Evolutionary conservation across 73 alveolate species (phyloP), one percentile per base, ranked within the genome.

Genomic region (Chromera velia): DNA sequence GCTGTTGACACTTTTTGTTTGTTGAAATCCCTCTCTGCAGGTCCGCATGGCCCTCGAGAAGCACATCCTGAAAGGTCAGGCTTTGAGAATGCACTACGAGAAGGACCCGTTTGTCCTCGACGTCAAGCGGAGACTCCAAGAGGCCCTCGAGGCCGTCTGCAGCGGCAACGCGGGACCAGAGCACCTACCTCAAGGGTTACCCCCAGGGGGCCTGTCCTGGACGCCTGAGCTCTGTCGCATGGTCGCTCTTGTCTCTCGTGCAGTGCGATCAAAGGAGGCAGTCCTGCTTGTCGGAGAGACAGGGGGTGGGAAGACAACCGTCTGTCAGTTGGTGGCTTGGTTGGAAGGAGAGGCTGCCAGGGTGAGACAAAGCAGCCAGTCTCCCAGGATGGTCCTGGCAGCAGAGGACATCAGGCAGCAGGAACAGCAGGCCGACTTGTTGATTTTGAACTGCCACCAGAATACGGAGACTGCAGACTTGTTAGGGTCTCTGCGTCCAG

Each of bases 231-330:
- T 97, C 74, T 89, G 92, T 74, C 89, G 99, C 72, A 88, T 97
- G 82, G 94, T 95, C 72, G 94, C 98, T n/a, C 91, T 97, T 63
- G 91, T 94, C 49, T 92, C 94, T 79, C 94, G 93, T 84, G 96
- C 98, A 75, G 75, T 93, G 49, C 83, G 85, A 40, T 91, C 91
- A 79, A 86, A 96, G 27, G 99, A 97, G 83, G 98, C 99, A n/a
- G 98, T 95, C 48, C 91, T 97, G 34, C 89, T 97, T 31, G 96
- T 97, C 30, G 99, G 99, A 22, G 98, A 94, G 76, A 95, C 99
- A 18, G 99, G 99, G 0, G 89, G 98, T 47, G 99, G 99, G 27
- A 97, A 97, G 83, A 96, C 99, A 26, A 91, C 98, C 74, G 89
- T 95, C 28, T 90, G 96, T 46, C 90, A 91, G 87, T 83, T 86